A percentile compares a stretch with the other conserved stretches of the same genome.
These are phyloP conservation scores for Dendrobium officinale DNA, from an alignment of 106 monocot genomes.

Conservation along the genomic window DNA sequence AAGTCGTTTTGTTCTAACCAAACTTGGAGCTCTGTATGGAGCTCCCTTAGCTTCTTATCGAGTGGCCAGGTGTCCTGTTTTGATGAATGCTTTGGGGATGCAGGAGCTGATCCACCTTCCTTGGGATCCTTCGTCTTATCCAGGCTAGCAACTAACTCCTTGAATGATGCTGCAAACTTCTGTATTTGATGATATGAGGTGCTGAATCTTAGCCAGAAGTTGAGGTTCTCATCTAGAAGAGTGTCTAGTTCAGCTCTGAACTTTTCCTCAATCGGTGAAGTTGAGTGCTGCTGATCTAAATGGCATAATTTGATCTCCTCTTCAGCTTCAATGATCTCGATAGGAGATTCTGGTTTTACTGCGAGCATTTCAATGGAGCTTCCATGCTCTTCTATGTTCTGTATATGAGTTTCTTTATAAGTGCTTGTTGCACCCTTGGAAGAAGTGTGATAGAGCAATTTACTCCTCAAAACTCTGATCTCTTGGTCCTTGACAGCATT, in stretches of 20 bases:
- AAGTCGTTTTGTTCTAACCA: slow-evolving; percentile 79
- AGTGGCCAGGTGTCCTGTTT: slow-evolving; percentile 15
- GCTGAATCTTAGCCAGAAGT: slow-evolving; percentile 91
- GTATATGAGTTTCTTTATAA: neutral
- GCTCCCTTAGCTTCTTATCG: slow-evolving; percentile 53
- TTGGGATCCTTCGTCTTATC: slow-evolving; percentile 29
- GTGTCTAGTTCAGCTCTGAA: slow-evolving; percentile 76
- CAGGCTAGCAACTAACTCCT: slow-evolving; percentile 33
- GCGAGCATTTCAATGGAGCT: too few species aligned
- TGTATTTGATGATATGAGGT: slow-evolving; percentile 85
- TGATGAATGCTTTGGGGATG: neutral
- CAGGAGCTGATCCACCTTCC: neutral
- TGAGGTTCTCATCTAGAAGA: slow-evolving; percentile 77
- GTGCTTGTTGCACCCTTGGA: neutral
- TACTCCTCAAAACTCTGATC: slow-evolving; percentile 41
- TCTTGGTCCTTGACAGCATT: slow-evolving; percentile 70
- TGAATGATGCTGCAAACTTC: slow-evolving; percentile 34
- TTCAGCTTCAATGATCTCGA: neutral
- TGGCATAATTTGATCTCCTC: slow-evolving; percentile 18
- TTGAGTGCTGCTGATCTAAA: slow-evolving; percentile 1
- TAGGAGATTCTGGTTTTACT: neutral
- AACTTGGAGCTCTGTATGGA: slow-evolving; percentile 64
- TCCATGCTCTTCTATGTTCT: slow-evolving; percentile 1
- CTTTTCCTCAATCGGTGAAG: slow-evolving; percentile 49
- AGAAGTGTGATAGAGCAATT: slow-evolving; percentile 23